Evolutionary conservation across 768 basidiomycete species (phyloP).

Genomic region (Collybiopsis luxurians): DNA sequence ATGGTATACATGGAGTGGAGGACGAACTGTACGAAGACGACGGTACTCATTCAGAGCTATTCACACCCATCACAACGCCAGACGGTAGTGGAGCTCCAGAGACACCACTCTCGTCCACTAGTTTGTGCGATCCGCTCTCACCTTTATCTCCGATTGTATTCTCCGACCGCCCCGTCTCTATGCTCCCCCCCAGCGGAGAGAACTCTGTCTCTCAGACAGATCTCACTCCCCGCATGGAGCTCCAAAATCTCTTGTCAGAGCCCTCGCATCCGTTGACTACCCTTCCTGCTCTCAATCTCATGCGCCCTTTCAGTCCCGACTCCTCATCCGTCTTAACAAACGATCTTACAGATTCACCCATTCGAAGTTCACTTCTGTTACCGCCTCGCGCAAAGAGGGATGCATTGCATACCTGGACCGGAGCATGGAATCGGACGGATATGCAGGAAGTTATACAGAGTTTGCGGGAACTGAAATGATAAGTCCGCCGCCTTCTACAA

Average conservation of each 20-base stretch:
- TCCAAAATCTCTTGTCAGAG: neutral
- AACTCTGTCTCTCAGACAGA: neutral
- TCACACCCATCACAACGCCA: neutral
- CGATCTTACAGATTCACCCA: neutral
- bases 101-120: neutral
- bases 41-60: neutral
- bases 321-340: neutral
- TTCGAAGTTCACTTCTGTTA: neutral
- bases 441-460: slow-evolving; percentile 1
- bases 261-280: neutral
- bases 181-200: neutral
- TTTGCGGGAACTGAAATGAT: slow-evolving; percentile 1
- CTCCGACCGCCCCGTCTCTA: neutral
- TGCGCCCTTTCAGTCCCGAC: neutral
- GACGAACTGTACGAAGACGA: neutral
- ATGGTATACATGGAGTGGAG: neutral
- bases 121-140: neutral
- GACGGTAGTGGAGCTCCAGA: neutral
- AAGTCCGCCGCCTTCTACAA: neutral
- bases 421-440: slow-evolving; percentile 1
- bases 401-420: neutral
- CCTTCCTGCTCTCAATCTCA: neutral
- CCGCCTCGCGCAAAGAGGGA: neutral
- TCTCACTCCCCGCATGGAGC: neutral
- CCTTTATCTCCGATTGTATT: slow-evolving; percentile 3